A percentile compares a stretch with the other conserved stretches of the same genome.
Conservation (phyloP, 768 basidiomycete species). For the Neoboletus magnificus region DNA sequence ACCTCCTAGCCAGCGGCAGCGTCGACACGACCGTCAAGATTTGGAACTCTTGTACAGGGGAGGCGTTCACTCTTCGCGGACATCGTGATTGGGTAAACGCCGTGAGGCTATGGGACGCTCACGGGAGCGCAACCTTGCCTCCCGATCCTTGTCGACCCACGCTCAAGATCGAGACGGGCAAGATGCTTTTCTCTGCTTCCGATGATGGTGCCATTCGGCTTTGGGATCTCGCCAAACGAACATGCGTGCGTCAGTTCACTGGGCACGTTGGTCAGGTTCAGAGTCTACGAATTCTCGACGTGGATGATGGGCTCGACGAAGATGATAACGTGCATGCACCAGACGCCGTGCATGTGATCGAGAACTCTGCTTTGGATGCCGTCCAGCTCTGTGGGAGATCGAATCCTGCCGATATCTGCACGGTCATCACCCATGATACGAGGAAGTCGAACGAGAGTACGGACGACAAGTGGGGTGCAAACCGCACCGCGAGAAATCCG, state of each 20-base stretch:
- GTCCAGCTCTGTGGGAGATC: constrained; percentile 12
- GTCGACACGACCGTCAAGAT: constrained; percentile 94
- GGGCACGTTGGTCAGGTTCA: constrained; percentile 97
- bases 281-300: constrained; percentile 74
- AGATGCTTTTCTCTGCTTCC: constrained; percentile 96
- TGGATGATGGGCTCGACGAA: constrained; percentile 48
- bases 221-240: constrained; percentile 83
- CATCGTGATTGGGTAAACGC: constrained; percentile 97
- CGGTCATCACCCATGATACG: constrained; percentile 29
- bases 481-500: background rate
- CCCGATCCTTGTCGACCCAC: constrained; percentile 29
- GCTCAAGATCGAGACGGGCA: constrained; percentile 69
- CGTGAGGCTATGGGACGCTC: constrained; percentile 85
- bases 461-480: constrained; percentile 12
- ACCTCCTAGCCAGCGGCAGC: constrained; percentile 88
- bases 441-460: constrained; percentile 7
- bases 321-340: constrained; percentile 10
- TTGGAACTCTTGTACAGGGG: constrained; percentile 89
- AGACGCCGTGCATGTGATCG: constrained; percentile 10
- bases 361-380: constrained; percentile 15
- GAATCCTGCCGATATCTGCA: constrained; percentile 23
- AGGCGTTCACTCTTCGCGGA: constrained; percentile 88
- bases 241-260: constrained; percentile 78
- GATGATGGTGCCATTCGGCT: constrained; percentile 92
- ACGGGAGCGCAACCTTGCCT: constrained; percentile 5